Conservation (phyloP, 768 basidiomycete species). For the Cystobasidium ongulense region DNA sequence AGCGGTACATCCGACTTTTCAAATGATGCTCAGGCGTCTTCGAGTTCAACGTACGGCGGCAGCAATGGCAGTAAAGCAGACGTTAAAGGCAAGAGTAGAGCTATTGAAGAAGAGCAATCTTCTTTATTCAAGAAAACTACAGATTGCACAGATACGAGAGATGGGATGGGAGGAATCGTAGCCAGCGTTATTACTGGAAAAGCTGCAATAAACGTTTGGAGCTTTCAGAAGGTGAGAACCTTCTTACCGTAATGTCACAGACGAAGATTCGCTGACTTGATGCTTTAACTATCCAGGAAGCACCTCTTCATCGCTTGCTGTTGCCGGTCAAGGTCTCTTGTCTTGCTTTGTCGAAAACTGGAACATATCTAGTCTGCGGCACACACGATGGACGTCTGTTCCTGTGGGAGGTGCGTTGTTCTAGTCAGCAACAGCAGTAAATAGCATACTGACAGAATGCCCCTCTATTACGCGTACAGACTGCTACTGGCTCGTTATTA, state of each 20-base stretch:
- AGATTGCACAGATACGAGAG: slow-evolving; percentile 59
- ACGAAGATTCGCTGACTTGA: background rate
- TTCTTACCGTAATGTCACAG: background rate
- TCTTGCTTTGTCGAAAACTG: slow-evolving; percentile 63
- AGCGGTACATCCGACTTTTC: background rate
- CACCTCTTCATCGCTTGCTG: slow-evolving; percentile 62
- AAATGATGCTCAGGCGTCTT: background rate
- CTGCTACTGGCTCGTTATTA: slow-evolving; percentile 56
- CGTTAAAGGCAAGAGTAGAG: slow-evolving; percentile 1
- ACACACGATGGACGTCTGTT: slow-evolving; percentile 81
- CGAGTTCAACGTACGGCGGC: background rate
- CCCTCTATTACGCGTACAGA: background rate
- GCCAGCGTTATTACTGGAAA: slow-evolving; percentile 70
- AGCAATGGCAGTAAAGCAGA: background rate
- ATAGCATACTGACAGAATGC: background rate
- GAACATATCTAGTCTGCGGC: slow-evolving; percentile 75
- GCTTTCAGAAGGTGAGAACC: slow-evolving; percentile 72
- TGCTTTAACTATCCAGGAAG: slow-evolving; percentile 15
- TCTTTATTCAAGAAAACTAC: slow-evolving; percentile 43
- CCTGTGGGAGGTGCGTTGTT: slow-evolving; percentile 80
- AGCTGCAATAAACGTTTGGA: slow-evolving; percentile 77
- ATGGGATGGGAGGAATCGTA: slow-evolving; percentile 72
- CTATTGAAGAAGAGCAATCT: background rate
- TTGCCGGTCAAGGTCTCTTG: slow-evolving; percentile 82
- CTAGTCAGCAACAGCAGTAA: slow-evolving; percentile 22